phyloP scores from a whole-genome alignment of 2,329 filamentous ascomycete species.

The Metarhizium brunneum region DNA sequence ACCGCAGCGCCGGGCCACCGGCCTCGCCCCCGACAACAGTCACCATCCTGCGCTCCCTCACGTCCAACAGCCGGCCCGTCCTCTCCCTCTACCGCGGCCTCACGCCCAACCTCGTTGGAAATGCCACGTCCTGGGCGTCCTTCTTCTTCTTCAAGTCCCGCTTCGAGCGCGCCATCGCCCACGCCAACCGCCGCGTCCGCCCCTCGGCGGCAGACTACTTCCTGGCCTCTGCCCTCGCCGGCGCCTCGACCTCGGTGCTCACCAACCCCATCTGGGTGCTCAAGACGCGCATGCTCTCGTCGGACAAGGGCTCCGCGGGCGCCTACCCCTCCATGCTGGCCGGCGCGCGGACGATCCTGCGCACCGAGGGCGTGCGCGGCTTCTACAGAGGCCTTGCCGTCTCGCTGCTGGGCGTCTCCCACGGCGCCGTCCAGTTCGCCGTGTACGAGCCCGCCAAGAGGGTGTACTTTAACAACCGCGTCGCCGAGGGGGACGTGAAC shows the following conservation, averaged over 20 bases:
- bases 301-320: conserved; percentile 60
- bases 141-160: conserved; percentile 75
- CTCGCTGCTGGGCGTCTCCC: conserved; percentile 75
- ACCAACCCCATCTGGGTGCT: conserved; percentile 98
- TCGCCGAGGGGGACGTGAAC: not conserved
- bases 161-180: conserved; percentile 37
- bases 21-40: conserved; percentile 35
- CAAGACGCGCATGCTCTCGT: conserved; percentile 93
- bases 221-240: conserved; percentile 59
- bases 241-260: conserved; percentile 66
- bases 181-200: conserved; percentile 9
- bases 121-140: conserved; percentile 79
- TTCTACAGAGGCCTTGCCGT: conserved; percentile 85
- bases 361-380: conserved; percentile 63
- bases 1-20: conserved; percentile 32
- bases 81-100: conserved; percentile 81
- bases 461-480: conserved; percentile 35
- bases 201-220: conserved; percentile 65
- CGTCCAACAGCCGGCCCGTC: conserved; percentile 39
- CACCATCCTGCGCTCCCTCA: conserved; percentile 41
- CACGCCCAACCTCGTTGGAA: conserved; percentile 83
- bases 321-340: conserved; percentile 73
- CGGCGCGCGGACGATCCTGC: conserved; percentile 58
- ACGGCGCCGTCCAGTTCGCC: conserved; percentile 92
- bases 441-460: conserved; percentile 71